These are phyloP conservation scores for Microstroma glucosiphilum DNA, from an alignment of 1,284 basidiomycete genomes.

Conservation along the genomic window DNA sequence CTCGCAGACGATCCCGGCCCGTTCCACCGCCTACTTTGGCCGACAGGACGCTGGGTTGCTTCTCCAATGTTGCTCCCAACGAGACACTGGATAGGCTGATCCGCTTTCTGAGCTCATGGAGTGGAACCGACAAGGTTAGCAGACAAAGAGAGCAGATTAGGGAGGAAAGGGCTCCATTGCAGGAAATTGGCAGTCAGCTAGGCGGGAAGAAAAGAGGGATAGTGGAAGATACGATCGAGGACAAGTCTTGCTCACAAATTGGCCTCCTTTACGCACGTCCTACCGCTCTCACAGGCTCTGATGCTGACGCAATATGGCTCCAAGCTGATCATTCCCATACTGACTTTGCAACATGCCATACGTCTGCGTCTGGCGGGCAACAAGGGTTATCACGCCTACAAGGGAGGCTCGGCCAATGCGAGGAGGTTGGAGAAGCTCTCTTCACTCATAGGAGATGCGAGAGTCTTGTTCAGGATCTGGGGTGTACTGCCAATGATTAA, in stretches of 20 bases:
- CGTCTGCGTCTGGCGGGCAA: constrained; percentile 30
- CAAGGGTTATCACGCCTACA: constrained; percentile 22
- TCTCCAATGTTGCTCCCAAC: constrained; percentile 37
- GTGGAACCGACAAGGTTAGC: constrained; percentile 43
- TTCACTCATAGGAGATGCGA: constrained; percentile 38
- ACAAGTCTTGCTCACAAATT: background rate
- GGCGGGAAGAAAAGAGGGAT: no score
- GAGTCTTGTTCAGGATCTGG: constrained; percentile 47
- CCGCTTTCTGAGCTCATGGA: constrained; percentile 48
- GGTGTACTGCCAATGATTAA: constrained; percentile 48
- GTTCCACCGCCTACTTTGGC: constrained; percentile 14
- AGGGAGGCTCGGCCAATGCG: constrained; percentile 23
- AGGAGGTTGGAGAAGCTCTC: constrained; percentile 28
- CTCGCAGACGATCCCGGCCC: no score
- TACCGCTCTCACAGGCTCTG: constrained; percentile 18
- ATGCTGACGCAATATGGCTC: constrained; percentile 48
- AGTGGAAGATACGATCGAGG: no score
- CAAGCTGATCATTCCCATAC: constrained; percentile 40
- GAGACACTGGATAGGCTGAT: constrained; percentile 40
- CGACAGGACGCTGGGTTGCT: constrained; percentile 36
- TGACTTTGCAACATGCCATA: constrained; percentile 37
- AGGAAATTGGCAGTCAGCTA: no score
- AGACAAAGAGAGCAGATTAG: background rate
- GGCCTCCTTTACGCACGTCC: background rate
- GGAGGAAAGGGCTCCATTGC: no score